Base-by-base conservation (phyloP, 768 basidiomycete genomes). In the Sarcomyxa edulis region DNA sequence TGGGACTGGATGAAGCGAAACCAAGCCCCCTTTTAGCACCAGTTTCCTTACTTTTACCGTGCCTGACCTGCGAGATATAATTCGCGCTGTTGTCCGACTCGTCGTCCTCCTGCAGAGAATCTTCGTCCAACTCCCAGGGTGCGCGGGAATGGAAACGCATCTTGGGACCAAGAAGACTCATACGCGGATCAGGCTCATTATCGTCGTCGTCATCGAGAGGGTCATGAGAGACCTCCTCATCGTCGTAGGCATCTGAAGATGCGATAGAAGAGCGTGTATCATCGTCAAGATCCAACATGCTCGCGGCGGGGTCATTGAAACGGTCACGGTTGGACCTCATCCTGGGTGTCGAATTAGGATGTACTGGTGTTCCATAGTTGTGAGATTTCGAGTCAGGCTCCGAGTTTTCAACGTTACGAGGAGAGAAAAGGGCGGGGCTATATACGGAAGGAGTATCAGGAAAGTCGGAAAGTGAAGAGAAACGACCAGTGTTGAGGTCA, bases 61-160 rank as follows among this genome's bases (percentile, higher is more conserved):
- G 27, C 44, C 47, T 27, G 41, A 48, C 9, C 43, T 47, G 35
- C 52, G 51, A 29, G 42, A 48, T 53, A 47, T 38, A 58, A 54
- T 55, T 56, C 50, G 40, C 43, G 32, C 52, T 55, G 16, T 64
- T 63, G 27, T 72, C 69, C 4, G 60, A 49, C 28, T 78, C 76
- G 19, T 68, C 66, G 22, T 68, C 75, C 50, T 70, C 72, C 21
- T 65, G 57, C 3, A 70, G 41, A 3, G 58, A 26, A 25, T 64
- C 69, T 10, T 70, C 76, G 34, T 77, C 82, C 25, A 71, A 60
- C 59, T 89, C 86, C 87, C 87, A 91, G 27, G 87, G 87, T 12
- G 87, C 82, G 18, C 73, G 81, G 45, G 83, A 84, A 58, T 87
- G 84, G 53, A 87, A 78, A 35, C 80, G 78, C 72, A 89, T 84